Percentiles rank a stretch among this genome's conserved stretches.
Evolutionary conservation across 176 grass and related monocot species (phyloP).

Genomic region (Hsuehochloa calcarea): DNA sequence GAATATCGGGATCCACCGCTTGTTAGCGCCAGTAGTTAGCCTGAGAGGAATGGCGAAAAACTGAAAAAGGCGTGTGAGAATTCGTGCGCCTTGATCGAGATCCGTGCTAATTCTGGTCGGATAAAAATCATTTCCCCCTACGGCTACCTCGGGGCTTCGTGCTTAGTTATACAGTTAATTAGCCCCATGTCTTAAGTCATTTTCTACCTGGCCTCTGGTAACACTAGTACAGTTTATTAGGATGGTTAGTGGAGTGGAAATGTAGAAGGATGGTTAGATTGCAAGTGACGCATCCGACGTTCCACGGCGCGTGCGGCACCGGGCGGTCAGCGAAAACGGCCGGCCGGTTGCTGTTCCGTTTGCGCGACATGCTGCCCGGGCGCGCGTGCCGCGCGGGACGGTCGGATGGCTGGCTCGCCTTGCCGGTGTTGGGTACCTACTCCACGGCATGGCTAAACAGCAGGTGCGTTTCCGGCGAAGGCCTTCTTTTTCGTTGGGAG

Average conservation of each 20-base stretch:
- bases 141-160: slow-evolving; percentile 5
- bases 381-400: neutral
- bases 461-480: neutral
- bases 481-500: neutral
- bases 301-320: neutral
- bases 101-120: slow-evolving; percentile 36
- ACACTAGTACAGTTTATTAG: neutral
- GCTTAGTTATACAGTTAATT: slow-evolving; percentile 6
- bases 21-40: neutral
- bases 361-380: neutral
- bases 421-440: neutral
- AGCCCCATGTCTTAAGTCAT: neutral
- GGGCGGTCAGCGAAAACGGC: slow-evolving; percentile 18
- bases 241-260: neutral
- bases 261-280: neutral
- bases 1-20: slow-evolving; percentile 8
- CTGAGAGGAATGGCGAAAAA: neutral
- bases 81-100: slow-evolving; percentile 30
- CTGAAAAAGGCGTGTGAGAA: slow-evolving; percentile 31
- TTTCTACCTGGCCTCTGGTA: neutral
- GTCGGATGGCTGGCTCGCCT: neutral
- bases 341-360: neutral
- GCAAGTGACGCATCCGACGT: slow-evolving; percentile 2
- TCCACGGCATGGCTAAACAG: neutral
- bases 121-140: slow-evolving; percentile 45